Base-by-base conservation (phyloP, 495 filamentous ascomycete genomes). In the Trichoderma orchidacearum region DNA sequence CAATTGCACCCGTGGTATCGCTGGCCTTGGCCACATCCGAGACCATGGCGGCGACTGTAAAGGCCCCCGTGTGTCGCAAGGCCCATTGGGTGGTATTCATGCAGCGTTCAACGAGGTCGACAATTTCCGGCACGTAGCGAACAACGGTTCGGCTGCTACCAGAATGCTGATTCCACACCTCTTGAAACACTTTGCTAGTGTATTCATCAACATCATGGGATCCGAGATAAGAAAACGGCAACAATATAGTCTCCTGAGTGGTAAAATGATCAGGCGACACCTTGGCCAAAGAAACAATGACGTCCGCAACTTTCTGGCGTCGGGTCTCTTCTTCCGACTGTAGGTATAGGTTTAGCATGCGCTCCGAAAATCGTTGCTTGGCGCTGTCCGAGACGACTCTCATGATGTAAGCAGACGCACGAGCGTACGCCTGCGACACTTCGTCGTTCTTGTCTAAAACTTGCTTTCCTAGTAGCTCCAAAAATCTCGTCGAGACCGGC, bases 391-490 rank as follows among this genome's bases (percentile, higher is more conserved):
- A 80, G 25, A 85, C 87, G 2, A 88, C 70, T 28, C 92, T 80
- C 29, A 90, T 72, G 50, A 96, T 68, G 68, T 98, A 98, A 2
- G 92, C 93, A 32, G 87, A 79, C 8, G 90, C 84, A 58, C 84
- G 80, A 4, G 90, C 91, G 67, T 96, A 98, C 5, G 83, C 87
- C 51, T 83, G 82, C 63, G 82, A 86, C 32, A 96, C 88, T 1
- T 93, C 90, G 60, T 95, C 89, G 61, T 96, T 98, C 28, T 86
- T 83, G 65, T 96, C 93, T 11, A 92, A 77, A 11, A 93, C 78
- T 45, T 89, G 81, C 64, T 87, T 90, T 60, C 85, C 78, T 53
- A 95, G 75, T 12, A 86, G 69, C 60, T 85, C 83, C 29, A 96
- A 78, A 62, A 96, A 89, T 21, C 77, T 68, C 61, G 90, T 84